A percentile compares a stretch with the other conserved stretches of the same genome.
Evolutionary conservation across 1,284 basidiomycete genomes (phyloP).

Genomic region (Neotropicomus parvogracilis): DNA sequence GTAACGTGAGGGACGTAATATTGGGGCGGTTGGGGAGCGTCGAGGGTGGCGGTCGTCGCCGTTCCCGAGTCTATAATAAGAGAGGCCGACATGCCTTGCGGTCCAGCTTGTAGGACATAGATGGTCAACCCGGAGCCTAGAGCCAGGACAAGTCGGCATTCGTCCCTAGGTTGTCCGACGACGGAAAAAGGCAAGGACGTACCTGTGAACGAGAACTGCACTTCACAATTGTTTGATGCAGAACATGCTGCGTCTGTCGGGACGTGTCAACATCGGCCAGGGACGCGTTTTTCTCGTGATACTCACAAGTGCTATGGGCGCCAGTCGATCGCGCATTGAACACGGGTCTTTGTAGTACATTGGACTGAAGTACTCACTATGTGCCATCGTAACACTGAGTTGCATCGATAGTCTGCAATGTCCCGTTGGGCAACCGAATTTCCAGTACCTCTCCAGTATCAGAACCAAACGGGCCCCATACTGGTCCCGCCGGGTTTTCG

Average conservation of each 20-base stretch:
- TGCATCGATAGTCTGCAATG: conserved; percentile 20
- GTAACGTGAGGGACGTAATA: conserved; percentile 22
- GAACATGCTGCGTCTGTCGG: conserved; percentile 24
- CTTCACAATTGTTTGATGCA: conserved; percentile 23
- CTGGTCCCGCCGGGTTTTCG: conserved; percentile 26
- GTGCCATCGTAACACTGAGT: conserved; percentile 25
- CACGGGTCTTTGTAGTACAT: background rate
- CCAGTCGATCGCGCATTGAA: conserved; percentile 4
- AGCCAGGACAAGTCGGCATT: background rate
- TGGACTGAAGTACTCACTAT: conserved; percentile 19
- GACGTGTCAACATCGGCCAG: conserved; percentile 2
- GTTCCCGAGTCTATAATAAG: conserved; percentile 24
- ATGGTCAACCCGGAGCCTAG: conserved; percentile 30
- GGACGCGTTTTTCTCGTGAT: background rate
- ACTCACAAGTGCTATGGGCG: conserved; percentile 25
- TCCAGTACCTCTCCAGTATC: conserved; percentile 19
- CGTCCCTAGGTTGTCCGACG: background rate
- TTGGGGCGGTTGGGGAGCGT: conserved; percentile 21
- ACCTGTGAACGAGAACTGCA: conserved; percentile 29
- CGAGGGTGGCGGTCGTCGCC: conserved; percentile 21
- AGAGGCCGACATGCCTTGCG: conserved; percentile 28
- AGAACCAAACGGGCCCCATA: conserved; percentile 29
- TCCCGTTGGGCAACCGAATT: conserved; percentile 26
- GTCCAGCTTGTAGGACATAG: conserved; percentile 30
- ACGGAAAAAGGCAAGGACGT: background rate